Evolutionary conservation across 2,329 filamentous ascomycete genomes (phyloP), one percentile per base, ranked within the genome.

Genomic region (Ophiostoma fasciatum): DNA sequence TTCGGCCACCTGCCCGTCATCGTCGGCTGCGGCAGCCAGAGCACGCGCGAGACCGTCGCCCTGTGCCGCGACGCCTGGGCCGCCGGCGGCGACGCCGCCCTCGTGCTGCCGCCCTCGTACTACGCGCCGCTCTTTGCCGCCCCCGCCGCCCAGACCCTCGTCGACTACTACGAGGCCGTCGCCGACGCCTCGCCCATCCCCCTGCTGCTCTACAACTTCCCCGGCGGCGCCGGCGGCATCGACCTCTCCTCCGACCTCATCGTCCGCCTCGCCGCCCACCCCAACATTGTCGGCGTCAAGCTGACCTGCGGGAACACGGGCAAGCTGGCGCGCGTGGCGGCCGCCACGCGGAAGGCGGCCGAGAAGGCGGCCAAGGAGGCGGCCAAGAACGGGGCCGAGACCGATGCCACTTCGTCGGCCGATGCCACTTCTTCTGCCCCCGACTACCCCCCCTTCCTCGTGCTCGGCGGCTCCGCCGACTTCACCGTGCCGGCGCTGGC

Each of bases 91-190:
- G 78, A 85, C 56, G 82, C 79, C 47, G 79, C 78, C 7, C 65
- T 90, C 38, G 70, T 87, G 4, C 66, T 88, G 20, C 79, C 82
- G 10, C 82, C 82, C 4, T 74, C 72, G 34, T 88, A 87, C 61
- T 87, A 85, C 59, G 71, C 75, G 38, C 52, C 68, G 4, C 61
- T 82, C 17, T 77, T 83, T 51, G 71, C 65, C 19, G n/a, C n/a
- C n/a, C 65, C 69, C 10, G 64, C 69, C 7, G 68, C 68, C 2
- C 58, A 76, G 33, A 73, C 75, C 13, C 62, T 84, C 36, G 53
- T 72, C 32, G 63, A 70, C 19, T 83, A 74, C 56, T 87, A 83
- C 63, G 62, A 58, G 25, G 62, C 69, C 25, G 75, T 80, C 14
- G 76, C 76, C 15, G 64, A 70, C 42, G 63, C 61, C 8, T 78